Base-by-base conservation (phyloP, 2,329 filamentous ascomycete species). In the Neopestalotiopsis clavispora region DNA sequence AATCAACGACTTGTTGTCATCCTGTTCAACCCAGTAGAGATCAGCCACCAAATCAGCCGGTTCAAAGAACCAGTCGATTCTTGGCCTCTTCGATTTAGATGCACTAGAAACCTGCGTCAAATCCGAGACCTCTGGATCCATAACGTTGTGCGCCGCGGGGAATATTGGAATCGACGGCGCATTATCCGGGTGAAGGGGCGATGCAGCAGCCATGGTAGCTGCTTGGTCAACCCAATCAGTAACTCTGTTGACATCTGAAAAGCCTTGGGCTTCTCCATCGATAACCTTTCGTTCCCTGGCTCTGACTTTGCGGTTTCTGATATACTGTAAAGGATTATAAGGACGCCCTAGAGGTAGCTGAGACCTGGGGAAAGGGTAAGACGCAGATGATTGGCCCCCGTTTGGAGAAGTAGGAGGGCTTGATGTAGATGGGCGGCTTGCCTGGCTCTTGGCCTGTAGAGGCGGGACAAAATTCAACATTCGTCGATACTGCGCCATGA, bases 241-340 rank as follows among this genome's bases (percentile, higher is more conserved):
- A 7, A 97, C 93, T 60, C 84, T 88, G 3, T 88, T 84, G 1
- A 93, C 84, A 78, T 98, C 91, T 52, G 89, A 86, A 83, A 97
- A 98, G 1, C 93, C 93, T 73, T 93, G 91, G 1, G 86, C 85
- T 71, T 94, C 90, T 17, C 92, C 90, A 74, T 96, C 89, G 42
- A 97, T 91, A 0, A 87, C 81, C 72, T 88, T 91, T 56, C 93
- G 89, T 80, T 97, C 93, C 17, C 95, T 88, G 32, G 92, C 91
- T 71, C 96, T 88, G 13, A 96, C 88, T 77, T 95, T 95, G 62
- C 95, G 89, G 77, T 99, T 98, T 23, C 96, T 91, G 67, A 98
- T 92, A 74, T 94, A 94, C 79, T 98, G 96, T 30, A 99, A 82
- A 4, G 95, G 96, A 77, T 99, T 97, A 78, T 98, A 98, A 2